Conservation (phyloP, 2,329 filamentous ascomycete genomes). For the Paracoccidioides brasiliensis region DNA sequence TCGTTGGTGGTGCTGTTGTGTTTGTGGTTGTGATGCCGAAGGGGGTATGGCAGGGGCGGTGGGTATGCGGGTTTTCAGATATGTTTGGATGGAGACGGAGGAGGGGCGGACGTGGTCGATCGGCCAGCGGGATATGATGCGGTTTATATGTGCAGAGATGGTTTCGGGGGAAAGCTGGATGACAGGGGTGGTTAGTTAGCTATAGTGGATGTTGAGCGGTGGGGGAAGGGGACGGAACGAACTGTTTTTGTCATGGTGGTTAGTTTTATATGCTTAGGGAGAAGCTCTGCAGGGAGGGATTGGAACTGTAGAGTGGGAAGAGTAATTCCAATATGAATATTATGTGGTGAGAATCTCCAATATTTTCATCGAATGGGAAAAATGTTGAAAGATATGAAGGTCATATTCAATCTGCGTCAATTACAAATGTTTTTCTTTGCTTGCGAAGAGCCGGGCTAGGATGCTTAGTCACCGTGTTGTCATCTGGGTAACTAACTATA, state of each 20-base stretch:
- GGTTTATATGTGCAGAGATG: constrained; percentile 25
- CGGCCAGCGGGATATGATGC: constrained; percentile 34
- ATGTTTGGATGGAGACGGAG: constrained; percentile 33
- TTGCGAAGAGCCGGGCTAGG: neutral
- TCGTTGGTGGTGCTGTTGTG: constrained; percentile 9
- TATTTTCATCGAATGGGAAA: neutral
- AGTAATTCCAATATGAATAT: too few species aligned
- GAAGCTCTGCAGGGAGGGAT: too few species aligned
- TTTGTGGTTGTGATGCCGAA: constrained; percentile 5
- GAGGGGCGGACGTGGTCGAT: constrained; percentile 32
- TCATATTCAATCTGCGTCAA: neutral
- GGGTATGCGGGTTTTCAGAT: constrained; percentile 24
- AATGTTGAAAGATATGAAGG: neutral
- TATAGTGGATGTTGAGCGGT: neutral
- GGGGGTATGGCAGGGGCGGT: constrained; percentile 5
- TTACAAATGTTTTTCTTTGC: neutral
- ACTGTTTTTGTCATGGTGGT: constrained; percentile 2
- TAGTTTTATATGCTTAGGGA: too few species aligned
- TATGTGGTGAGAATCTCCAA: neutral
- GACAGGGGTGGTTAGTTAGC: constrained; percentile 4
- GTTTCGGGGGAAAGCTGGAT: constrained; percentile 18
- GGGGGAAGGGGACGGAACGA: neutral
- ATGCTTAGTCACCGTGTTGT: neutral
- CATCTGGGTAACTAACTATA: neutral
- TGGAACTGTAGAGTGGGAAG: neutral